Base-by-base conservation (phyloP, 1,284 basidiomycete genomes). In the Fistulina hepatica region DNA sequence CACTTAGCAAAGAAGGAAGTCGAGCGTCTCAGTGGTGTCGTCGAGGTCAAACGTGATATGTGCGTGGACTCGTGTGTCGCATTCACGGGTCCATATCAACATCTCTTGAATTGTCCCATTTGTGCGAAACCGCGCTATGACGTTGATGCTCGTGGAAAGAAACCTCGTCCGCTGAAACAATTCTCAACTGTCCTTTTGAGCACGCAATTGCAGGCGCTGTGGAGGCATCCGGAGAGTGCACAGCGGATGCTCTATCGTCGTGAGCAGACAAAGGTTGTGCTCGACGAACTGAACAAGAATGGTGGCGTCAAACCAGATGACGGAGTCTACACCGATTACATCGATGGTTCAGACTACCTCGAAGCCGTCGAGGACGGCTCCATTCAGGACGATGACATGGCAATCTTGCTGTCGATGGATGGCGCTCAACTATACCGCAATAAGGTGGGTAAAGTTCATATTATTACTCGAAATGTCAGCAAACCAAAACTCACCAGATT, bases 11-110 rank as follows among this genome's bases (percentile, higher is more conserved):
- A 57, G 30, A 27, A 35, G 8, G 33, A 26, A 3, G 35, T 56
- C 2, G 38, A 25, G 10, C 34, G 52, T 0, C 25, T 56, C 21
- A 55, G 33, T 12, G 53, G 58, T 5, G 41, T 60, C 11, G 8
- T 33, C 6, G 26, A 50, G 2, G 34, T 59, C 6, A 19, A 26
- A 1, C 22, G 42, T 16, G 51, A 61, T 36, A 60, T 60, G 56
- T 61, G 58, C 35, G 26, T 49, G 20, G 47, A 55, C 10, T 43
- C 48, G 6, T 60, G 58, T 30, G 17, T 50, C 7, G 54, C 43
- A 2, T 59, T 38, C 34, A 52, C 50, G 2, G 55, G 56, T 0
- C 49, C 49, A 2, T 55, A 46, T 21, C 16, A n/a, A 39, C 34
- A 52, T 5, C 44, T 50, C 9, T 36, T 46, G 0, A 13, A 15